Conservation (phyloP, 805 yeast species). For the Vanderwaltozyma yarrowii region DNA sequence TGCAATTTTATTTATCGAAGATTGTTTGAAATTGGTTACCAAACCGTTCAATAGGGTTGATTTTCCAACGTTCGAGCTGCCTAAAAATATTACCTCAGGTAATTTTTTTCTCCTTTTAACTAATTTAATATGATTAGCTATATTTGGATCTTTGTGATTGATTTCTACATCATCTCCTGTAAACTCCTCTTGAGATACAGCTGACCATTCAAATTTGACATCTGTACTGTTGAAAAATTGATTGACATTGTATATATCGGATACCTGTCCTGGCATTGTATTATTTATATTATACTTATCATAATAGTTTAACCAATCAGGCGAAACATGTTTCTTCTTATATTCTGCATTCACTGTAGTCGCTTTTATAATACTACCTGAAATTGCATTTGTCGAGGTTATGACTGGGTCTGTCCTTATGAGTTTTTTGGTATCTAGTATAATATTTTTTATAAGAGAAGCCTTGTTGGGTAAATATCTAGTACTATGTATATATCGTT, state of each 20-base stretch:
- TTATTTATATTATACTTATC: background rate
- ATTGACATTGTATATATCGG: slow-evolving; percentile 23
- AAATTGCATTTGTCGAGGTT: too few relatives aligned
- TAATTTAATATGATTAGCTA: background rate
- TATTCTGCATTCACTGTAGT: too few relatives aligned
- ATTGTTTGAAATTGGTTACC: slow-evolving; percentile 32
- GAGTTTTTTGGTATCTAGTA: too few relatives aligned
- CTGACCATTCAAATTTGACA: slow-evolving; percentile 49
- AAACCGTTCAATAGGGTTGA: slow-evolving; percentile 63
- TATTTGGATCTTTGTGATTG: background rate
- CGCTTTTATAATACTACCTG: too few relatives aligned
- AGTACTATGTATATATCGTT: too few relatives aligned
- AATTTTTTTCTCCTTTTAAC: background rate
- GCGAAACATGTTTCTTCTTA: too few relatives aligned
- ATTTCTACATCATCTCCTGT: background rate
- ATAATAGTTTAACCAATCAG: background rate
- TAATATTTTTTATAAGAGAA: too few relatives aligned
- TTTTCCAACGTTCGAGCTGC: slow-evolving; percentile 82
- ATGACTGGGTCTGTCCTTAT: too few relatives aligned
- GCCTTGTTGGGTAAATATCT: too few relatives aligned
- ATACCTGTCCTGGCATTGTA: slow-evolving; percentile 5
- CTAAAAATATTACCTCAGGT: slow-evolving; percentile 71
- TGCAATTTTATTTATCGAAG: slow-evolving; percentile 34
- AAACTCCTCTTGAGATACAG: background rate
- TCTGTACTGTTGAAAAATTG: slow-evolving; percentile 39